Base-by-base conservation (phyloP, 1,284 basidiomycete species). In the Ganoderma meredithae region DNA sequence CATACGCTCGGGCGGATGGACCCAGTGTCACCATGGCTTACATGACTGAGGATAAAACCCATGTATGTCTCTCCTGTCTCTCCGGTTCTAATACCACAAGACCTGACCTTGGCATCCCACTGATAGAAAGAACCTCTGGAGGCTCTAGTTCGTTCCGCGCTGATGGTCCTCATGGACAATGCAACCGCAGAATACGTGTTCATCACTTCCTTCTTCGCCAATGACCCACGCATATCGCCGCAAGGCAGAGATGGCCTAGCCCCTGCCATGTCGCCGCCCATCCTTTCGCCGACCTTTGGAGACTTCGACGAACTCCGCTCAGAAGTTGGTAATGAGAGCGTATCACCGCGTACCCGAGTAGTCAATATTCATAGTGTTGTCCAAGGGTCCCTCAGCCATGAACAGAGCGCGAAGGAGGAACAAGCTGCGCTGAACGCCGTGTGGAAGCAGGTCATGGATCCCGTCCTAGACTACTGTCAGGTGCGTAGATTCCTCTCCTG, bases 371-470 rank as follows among this genome's bases (percentile, higher is more conserved):
- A 73, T 27, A 75, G 74, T 60, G 73, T 76, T 9, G 72, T 78
- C n/a, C 71, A 74, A 10, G 36, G 72, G 15, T 69, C 62, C 2
- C 27, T 44, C 33, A 65, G 63, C 22, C 67, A 63, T 9, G 69
- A 73, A 52, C 68, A 60, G 22, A 65, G 71, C 22, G 44, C 72
- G 36, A 92, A 90, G 79, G 87, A 89, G 67, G 88, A 93, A 65
- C 84, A 87, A 73, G 81, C 84, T 12, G 83, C 82, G 27, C 78
- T 89, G 47, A 84, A 88, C 76, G 82, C 85, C 2, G 82, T 95
- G 25, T 98, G 96, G 95, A 96, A 96, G 79, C 93, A 95, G 76
- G 88, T 97, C 40, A 90, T 97, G 79, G 95, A 95, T 73, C 94
- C 96, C 1, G 92, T 94, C 7, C 81, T 97, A 63, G 93, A 94